Percentiles rank a stretch among this genome's conserved stretches.
Conservation (phyloP, 176 grass and related monocot species). For the Miscanthus lutarioriparius region DNA sequence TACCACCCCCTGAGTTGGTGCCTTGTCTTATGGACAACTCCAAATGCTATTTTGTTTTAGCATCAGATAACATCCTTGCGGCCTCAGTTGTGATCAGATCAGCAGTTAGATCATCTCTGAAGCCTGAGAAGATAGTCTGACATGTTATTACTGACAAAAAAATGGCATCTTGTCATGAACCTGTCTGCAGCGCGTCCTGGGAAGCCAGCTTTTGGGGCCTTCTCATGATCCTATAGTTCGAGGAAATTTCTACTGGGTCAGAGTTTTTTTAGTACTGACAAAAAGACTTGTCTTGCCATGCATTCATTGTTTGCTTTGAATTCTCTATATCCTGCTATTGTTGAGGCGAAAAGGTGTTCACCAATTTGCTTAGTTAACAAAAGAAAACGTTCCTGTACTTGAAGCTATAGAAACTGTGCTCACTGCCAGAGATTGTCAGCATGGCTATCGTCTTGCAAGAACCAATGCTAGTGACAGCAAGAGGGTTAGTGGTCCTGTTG, state of each 20-base stretch:
- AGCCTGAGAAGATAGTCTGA: constrained; percentile 77
- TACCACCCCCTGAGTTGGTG: constrained; percentile 83
- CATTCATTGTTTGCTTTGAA: constrained; percentile 98
- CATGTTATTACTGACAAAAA: constrained; percentile 88
- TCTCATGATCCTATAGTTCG: neutral
- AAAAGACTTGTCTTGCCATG: constrained; percentile 86
- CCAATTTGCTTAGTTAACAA: constrained; percentile 95
- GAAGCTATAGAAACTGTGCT: constrained; percentile 82
- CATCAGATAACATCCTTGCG: constrained; percentile 94
- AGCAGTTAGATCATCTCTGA: constrained; percentile 58
- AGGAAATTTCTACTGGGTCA: neutral
- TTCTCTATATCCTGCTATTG: constrained; percentile 58
- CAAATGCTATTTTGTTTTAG: constrained; percentile 73
- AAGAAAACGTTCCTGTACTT: constrained; percentile 91
- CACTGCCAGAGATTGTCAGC: constrained; percentile 56
- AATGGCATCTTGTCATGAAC: too few species aligned
- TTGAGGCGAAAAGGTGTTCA: constrained; percentile 91
- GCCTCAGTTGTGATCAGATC: constrained; percentile 90
- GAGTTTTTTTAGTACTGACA: neutral
- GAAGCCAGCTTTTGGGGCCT: neutral
- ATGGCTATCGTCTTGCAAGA: constrained; percentile 63
- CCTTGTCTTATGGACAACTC: constrained; percentile 74
- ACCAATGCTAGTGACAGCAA: constrained; percentile 60
- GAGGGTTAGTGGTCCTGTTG: too few species aligned
- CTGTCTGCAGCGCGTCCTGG: neutral